Evolutionary conservation across 208 protist species (phyloP), one percentile per base, ranked within the genome.

Genomic region (Porcisia deanei): DNA sequence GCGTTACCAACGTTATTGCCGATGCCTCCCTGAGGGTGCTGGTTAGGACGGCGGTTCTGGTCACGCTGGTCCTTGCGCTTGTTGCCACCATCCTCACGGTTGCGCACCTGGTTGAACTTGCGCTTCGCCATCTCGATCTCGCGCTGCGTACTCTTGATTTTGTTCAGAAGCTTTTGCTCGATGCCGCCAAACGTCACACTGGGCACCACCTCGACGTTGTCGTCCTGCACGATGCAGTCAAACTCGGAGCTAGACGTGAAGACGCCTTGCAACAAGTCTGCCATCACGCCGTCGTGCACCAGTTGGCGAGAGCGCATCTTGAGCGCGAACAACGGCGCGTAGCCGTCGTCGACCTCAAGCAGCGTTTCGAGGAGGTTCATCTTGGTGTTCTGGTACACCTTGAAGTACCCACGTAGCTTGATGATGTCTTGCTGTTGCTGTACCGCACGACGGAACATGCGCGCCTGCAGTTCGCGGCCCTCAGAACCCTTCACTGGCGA

Each of bases 361-460:
- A 96, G 86, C 41, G 85, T 92, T 71, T 94, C 87, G 20, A 97
- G 83, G 45, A 93, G 88, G 41, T 90, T 85, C 43, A 93, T 87
- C 65, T 91, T 96, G 73, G 91, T 94, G 76, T 93, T 94, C 83
- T 95, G 91, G 77, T 97, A 97, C 22, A 95, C 91, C 54, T 91
- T 91, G 76, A 97, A 93, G 84, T 95, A 97, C 34, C 90, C 94
- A 68, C 94, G 89, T 25, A 97, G 88, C 74, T 86, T 87, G 80
- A 97, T 94, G 66, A 90, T 91, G 61, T 95, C 87, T 83, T 96
- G 89, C 87, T 97, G 94, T 82, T 96, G 91, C 84, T 96, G 91
- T 76, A 97, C 91, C 5, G 89, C 87, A 49, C 94, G 91, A 65
- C 88, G 90, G 76, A 97, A 97, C 83, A 97, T 93, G 75, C 91